phyloP scores from a whole-genome alignment of 805 yeast species.

The Yamadazyma nakazawae region DNA sequence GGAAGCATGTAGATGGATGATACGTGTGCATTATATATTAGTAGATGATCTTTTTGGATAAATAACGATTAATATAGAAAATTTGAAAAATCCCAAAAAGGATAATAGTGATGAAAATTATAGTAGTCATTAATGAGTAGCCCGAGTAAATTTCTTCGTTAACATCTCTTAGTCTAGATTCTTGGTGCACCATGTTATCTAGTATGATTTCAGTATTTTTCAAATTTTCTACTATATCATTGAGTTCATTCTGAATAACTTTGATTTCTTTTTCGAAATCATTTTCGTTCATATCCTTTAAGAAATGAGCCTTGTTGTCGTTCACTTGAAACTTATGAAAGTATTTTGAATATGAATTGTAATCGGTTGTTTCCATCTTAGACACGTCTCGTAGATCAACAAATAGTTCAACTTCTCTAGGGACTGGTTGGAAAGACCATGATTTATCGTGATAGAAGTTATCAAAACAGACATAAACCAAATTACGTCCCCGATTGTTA shows the following conservation, averaged over 20 bases:
- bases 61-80: conserved; percentile 26
- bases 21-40: conserved; percentile 1
- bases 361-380: conserved; percentile 34
- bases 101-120: conserved; percentile 24
- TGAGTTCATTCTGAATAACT: conserved; percentile 28
- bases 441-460: conserved; percentile 39
- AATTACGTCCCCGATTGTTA: conserved; percentile 23
- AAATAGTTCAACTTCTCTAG: conserved; percentile 30
- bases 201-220: conserved; percentile 26
- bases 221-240: conserved; percentile 29
- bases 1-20: conserved; percentile 33
- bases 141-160: conserved; percentile 37
- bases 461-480: conserved; percentile 40
- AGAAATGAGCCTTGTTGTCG: conserved; percentile 11
- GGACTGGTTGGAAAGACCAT: conserved; percentile 37
- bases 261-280: conserved; percentile 32
- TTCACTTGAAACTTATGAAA: conserved; percentile 20
- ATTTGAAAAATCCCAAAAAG: conserved; percentile 31
- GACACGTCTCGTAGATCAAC: conserved; percentile 36
- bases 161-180: conserved; percentile 31
- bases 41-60: conserved; percentile 2
- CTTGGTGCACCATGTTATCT: conserved; percentile 29
- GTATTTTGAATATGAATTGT: conserved; percentile 32
- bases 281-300: conserved; percentile 19
- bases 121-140: conserved; percentile 29